Evolutionary conservation across 2,329 filamentous ascomycete species (phyloP).

Genomic region (Sporothrix dimorphospora): DNA sequence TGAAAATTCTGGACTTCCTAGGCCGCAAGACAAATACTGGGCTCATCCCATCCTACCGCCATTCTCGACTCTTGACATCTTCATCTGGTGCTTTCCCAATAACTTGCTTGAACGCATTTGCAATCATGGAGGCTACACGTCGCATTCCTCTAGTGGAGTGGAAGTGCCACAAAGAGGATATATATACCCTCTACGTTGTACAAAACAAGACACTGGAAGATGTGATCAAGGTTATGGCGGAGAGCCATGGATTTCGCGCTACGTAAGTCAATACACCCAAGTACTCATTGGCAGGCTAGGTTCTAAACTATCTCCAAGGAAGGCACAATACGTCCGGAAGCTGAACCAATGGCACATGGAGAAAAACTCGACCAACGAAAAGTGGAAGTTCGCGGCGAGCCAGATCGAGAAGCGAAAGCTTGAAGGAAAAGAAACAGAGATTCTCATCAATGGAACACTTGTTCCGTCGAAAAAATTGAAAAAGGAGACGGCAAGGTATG

Average conservation of each 20-base stretch:
- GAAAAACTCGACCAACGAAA: constrained; percentile 2
- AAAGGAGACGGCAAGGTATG: neutral
- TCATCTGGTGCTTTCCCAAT: neutral
- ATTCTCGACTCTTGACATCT: neutral
- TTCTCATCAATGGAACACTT: constrained; percentile 4
- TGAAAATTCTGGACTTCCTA: neutral
- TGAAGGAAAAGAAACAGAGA: neutral
- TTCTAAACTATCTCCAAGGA: neutral
- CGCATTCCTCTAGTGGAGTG: neutral
- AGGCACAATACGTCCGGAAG: neutral
- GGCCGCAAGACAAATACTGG: neutral
- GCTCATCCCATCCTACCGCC: neutral
- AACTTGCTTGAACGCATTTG: neutral
- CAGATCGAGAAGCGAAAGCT: constrained; percentile 12
- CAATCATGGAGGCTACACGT: neutral
- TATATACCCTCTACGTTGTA: neutral
- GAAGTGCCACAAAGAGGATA: neutral
- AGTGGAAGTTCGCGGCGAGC: constrained; percentile 7
- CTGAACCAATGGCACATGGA: neutral
- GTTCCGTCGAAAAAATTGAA: constrained; percentile 3
- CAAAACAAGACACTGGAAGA: neutral
- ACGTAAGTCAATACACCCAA: neutral
- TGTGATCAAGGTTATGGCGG: neutral
- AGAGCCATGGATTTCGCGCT: constrained; percentile 1
- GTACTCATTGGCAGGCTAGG: neutral